A percentile compares a stretch with the other conserved stretches of the same genome.
These are phyloP conservation scores for Phytophthora sansomeana DNA, from an alignment of 352 stramenopile species.

Conservation along the genomic window DNA sequence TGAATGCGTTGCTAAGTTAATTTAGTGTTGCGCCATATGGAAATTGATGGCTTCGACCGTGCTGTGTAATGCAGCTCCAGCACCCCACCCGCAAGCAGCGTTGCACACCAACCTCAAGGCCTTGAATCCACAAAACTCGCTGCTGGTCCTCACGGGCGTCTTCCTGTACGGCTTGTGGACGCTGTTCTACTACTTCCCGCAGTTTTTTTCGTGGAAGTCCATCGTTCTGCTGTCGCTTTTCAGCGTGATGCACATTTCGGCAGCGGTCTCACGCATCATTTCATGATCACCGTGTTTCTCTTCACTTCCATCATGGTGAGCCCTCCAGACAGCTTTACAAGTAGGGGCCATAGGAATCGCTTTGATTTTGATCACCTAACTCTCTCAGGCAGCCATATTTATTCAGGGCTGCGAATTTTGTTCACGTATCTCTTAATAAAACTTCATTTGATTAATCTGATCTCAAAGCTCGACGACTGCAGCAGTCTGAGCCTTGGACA, in stretches of 20 bases:
- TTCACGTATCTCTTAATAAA: conserved; percentile 25
- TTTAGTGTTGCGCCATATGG: conserved; percentile 17
- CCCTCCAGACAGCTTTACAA: conserved; percentile 5
- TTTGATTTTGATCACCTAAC: conserved; percentile 26
- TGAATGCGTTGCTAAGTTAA: background rate
- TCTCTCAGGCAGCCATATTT: conserved; percentile 44
- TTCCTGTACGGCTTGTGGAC: conserved; percentile 82
- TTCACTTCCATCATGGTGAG: conserved; percentile 1
- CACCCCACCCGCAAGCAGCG: conserved; percentile 50
- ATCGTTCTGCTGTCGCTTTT: conserved; percentile 72
- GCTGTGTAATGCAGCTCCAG: conserved; percentile 40
- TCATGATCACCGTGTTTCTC: conserved; percentile 15
- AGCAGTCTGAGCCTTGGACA: background rate
- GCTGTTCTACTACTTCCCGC: conserved; percentile 81
- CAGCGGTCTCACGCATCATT: conserved; percentile 61
- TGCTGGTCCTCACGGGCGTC: conserved; percentile 69
- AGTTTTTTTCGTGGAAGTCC: conserved; percentile 82
- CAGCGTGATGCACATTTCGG: conserved; percentile 69
- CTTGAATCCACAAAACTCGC: conserved; percentile 61
- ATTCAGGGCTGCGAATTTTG: conserved; percentile 38
- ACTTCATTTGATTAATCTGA: conserved; percentile 32
- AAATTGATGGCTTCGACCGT: conserved; percentile 22
- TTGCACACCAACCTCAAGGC: conserved; percentile 62
- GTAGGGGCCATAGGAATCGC: conserved; percentile 2
- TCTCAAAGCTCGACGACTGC: background rate